Evolutionary conservation across 2,329 filamentous ascomycete species (phyloP).

Genomic region (Tolypocladium amazonense): DNA sequence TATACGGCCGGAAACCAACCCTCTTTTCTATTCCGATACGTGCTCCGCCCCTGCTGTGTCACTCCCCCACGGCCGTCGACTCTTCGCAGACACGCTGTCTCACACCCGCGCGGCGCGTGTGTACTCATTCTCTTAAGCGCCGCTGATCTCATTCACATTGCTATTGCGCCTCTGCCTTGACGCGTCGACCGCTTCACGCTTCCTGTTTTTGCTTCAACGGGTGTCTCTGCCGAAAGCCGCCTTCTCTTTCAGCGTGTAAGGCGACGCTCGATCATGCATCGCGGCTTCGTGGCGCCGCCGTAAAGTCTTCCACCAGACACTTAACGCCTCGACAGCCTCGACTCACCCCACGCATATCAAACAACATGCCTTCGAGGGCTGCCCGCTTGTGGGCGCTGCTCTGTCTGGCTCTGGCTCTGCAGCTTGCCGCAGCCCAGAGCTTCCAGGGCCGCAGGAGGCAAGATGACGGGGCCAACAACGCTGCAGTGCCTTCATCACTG

Average conservation of each 20-base stretch:
- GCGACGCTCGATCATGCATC: conserved; percentile 8
- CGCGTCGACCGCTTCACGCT: neutral
- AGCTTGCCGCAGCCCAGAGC: conserved; percentile 23
- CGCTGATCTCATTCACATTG: conserved; percentile 1
- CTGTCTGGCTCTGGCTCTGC: conserved; percentile 25
- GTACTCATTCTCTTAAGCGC: neutral
- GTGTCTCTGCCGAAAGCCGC: neutral
- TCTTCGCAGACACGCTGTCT: neutral
- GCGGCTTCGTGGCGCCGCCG: conserved; percentile 5
- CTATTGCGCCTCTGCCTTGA: neutral
- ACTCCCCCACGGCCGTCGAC: neutral
- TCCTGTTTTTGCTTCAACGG: neutral
- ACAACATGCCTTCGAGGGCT: conserved; percentile 23
- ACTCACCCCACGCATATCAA: neutral
- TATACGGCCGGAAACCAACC: neutral
- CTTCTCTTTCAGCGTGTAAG: neutral
- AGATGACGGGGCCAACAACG: conserved; percentile 9
- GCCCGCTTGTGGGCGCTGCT: conserved; percentile 25
- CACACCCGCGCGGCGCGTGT: neutral
- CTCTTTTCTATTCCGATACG: too few relatives aligned
- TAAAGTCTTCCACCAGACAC: conserved; percentile 9
- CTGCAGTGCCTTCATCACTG: neutral
- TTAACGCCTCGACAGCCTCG: conserved; percentile 1
- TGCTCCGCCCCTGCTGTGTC: neutral
- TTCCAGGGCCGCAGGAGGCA: conserved; percentile 22